phyloP scores from a whole-genome alignment of 1,284 basidiomycete genomes.

The Ceratobasidium theobromae region DNA sequence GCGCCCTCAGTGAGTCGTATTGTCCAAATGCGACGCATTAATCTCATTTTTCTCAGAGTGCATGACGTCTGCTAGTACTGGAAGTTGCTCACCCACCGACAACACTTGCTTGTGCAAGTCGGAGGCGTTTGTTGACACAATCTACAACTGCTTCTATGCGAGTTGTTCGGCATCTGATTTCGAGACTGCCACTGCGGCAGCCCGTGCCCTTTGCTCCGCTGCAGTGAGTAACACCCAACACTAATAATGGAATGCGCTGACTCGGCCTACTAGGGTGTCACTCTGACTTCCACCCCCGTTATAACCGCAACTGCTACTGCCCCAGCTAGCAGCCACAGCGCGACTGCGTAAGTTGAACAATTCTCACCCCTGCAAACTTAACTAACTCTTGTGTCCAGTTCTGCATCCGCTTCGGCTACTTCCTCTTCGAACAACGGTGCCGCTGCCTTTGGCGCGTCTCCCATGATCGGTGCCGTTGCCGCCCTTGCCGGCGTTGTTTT shows the following conservation, averaged over 20 bases:
- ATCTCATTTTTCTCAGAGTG: not conserved
- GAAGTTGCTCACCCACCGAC: conserved; percentile 51
- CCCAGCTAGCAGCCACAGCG: conserved; percentile 1
- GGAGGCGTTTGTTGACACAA: conserved; percentile 49
- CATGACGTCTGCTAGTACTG: conserved; percentile 40
- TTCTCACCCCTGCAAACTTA: too few species aligned
- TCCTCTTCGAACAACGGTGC: conserved; percentile 3
- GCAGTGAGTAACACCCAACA: conserved; percentile 49
- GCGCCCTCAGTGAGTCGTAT: conserved; percentile 26
- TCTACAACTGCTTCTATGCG: conserved; percentile 51
- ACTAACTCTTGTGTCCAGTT: not conserved
- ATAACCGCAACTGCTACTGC: not conserved
- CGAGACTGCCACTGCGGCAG: conserved; percentile 48
- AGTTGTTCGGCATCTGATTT: conserved; percentile 54
- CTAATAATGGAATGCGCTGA: not conserved
- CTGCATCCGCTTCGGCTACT: not conserved
- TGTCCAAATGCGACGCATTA: not conserved
- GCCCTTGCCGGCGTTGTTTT: conserved; percentile 14
- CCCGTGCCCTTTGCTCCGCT: conserved; percentile 51
- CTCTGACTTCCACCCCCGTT: conserved; percentile 29
- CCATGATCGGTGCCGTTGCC: conserved; percentile 6
- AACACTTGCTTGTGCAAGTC: conserved; percentile 57
- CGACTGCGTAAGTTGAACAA: conserved; percentile 4
- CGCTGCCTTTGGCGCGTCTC: not conserved
- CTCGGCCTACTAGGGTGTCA: conserved; percentile 28